phyloP scores from a whole-genome alignment of 2,329 filamentous ascomycete genomes.

The Colletotrichum sp. region DNA sequence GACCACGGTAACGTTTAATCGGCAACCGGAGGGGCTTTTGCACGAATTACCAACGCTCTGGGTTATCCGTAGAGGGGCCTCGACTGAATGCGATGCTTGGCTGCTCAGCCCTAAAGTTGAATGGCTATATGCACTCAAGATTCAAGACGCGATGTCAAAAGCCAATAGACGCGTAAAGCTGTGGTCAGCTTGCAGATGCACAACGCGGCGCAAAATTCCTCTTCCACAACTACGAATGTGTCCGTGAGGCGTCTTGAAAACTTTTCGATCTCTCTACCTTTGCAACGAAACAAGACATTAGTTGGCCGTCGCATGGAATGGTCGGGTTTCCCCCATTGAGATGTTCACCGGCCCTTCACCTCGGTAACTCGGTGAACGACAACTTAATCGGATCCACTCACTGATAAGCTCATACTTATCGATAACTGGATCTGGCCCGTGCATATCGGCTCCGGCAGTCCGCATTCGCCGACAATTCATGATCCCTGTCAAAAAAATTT shows the following conservation, averaged over 20 bases:
- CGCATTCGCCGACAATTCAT: slow-evolving; percentile 10
- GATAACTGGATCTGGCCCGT: not conserved
- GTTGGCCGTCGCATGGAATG: not conserved
- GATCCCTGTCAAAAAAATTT: slow-evolving; percentile 22
- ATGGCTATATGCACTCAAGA: not conserved
- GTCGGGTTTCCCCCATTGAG: not conserved
- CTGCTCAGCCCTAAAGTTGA: not conserved
- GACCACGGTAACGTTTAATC: not conserved
- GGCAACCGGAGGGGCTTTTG: not conserved
- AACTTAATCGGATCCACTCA: not conserved
- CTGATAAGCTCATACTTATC: not conserved
- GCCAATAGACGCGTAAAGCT: slow-evolving; percentile 5
- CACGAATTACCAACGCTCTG: not conserved
- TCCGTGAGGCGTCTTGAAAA: not conserved
- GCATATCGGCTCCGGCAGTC: slow-evolving; percentile 15
- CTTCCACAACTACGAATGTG: not conserved
- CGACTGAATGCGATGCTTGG: not conserved
- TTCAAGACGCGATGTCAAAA: not conserved
- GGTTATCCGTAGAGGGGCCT: not conserved
- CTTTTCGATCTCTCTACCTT: not conserved
- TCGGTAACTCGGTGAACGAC: not conserved
- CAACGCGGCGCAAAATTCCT: not conserved
- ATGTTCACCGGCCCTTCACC: not conserved
- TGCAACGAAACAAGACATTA: not conserved
- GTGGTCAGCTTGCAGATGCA: not conserved